phyloP scores from a whole-genome alignment of 495 filamentous ascomycete genomes.

The Halenospora varia region DNA sequence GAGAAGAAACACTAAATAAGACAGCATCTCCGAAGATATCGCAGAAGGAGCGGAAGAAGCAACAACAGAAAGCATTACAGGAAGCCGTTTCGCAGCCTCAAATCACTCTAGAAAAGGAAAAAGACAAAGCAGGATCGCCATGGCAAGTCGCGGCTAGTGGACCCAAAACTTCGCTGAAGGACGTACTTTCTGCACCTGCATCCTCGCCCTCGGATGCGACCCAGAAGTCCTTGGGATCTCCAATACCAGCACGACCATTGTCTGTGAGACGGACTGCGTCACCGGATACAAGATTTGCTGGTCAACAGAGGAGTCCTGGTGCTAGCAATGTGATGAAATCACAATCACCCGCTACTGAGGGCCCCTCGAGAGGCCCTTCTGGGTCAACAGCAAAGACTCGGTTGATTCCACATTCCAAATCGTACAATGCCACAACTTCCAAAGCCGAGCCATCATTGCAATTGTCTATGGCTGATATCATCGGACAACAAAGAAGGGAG shows the following conservation, averaged over 20 bases:
- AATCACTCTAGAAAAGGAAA: constrained; percentile 5
- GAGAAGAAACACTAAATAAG: constrained; percentile 31
- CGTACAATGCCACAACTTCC: constrained; percentile 26
- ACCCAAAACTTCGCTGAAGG: constrained; percentile 30
- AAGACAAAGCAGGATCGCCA: constrained; percentile 48
- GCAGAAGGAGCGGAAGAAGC: constrained; percentile 86
- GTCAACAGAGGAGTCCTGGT: constrained; percentile 34
- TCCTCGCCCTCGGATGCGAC: constrained; percentile 28
- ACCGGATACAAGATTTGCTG: constrained; percentile 51
- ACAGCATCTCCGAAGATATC: constrained; percentile 56
- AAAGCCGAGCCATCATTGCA: constrained; percentile 55
- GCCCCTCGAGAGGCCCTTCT: constrained; percentile 9
- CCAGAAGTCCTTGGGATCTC: constrained; percentile 3
- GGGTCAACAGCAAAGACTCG: constrained; percentile 16
- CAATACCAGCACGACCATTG: constrained; percentile 17
- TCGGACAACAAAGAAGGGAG: constrained; percentile 78
- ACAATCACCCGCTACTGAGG: not conserved
- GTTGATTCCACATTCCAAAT: constrained; percentile 46
- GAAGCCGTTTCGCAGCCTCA: constrained; percentile 27
- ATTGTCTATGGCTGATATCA: constrained; percentile 80
- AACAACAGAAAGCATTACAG: constrained; percentile 65
- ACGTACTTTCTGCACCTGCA: constrained; percentile 31
- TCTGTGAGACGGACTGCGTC: constrained; percentile 43
- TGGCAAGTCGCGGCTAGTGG: constrained; percentile 59
- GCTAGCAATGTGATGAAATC: constrained; percentile 7